Base-by-base conservation (phyloP, 164 flowering plant species). In the Cinnamomum chago region DNA sequence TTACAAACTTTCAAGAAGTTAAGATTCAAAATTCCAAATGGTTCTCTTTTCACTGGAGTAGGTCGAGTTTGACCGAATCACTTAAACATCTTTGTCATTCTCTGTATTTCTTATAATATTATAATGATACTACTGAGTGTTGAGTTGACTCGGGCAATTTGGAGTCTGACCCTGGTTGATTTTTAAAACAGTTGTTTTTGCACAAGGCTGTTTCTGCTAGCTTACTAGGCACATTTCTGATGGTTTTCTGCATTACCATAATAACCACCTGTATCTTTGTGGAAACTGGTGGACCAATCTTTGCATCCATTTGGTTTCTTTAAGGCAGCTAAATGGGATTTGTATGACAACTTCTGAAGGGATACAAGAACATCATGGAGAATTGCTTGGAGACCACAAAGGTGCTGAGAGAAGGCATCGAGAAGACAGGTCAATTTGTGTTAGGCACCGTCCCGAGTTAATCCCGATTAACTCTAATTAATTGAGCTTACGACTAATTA, bases 371-470 rank as follows among this genome's bases (percentile, higher is more conserved):
- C 75, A 77, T 88, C 65, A 88, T 89, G 81, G 81, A 70, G 67
- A 90, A 86, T 79, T 90, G 95, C 84, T 81, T 73, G 82, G 88
- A 76, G 30, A 90, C 83, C 71, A 85, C 89, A 33, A 83, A 75
- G 58, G 69, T 55, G 4, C 78, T 90, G 65, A 80, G 66, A 72
- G 82, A 84, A 75, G 87, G 87, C 28, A 12, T 90, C 65, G 80
- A 81, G 71, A 82, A 83, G 73, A 90, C 75, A 5, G 91, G 91
- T 65, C 76, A 80, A 14, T 90, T n/a, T n/a, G n/a, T n/a, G n/a
- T n/a, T n/a, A n/a, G n/a, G n/a, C n/a, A n/a, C n/a, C n/a, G n/a
- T n/a, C n/a, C n/a, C n/a, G n/a, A n/a, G n/a, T n/a, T n/a, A n/a
- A n/a, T n/a, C n/a, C n/a, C n/a, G n/a, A n/a, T n/a, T n/a, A n/a